Evolutionary conservation across 2,329 filamentous ascomycete species (phyloP).

Genomic region (Berkeleyomyces rouxiae): DNA sequence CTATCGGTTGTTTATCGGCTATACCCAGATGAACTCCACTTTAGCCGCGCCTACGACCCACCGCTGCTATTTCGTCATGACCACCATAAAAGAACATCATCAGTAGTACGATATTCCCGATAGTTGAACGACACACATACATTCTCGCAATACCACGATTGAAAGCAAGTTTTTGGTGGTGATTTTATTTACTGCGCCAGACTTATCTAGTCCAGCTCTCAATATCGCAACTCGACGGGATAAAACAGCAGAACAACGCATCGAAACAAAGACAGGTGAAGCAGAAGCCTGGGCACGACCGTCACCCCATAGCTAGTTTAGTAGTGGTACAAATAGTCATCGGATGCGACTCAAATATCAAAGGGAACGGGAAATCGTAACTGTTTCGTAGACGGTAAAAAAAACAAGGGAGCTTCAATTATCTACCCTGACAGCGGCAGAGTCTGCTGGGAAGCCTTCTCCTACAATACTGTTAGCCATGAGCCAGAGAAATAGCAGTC

Average conservation of each 20-base stretch:
- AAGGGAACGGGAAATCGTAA: not conserved
- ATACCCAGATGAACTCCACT: not conserved
- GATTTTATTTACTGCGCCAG: not conserved
- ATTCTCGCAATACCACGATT: no score
- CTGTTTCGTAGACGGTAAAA: not conserved
- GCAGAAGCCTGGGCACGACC: not conserved
- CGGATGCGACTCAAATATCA: slow-evolving; percentile 1
- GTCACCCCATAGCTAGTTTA: not conserved
- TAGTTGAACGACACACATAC: no score
- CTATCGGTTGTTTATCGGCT: not conserved
- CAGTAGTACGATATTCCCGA: not conserved
- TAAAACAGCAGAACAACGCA: not conserved
- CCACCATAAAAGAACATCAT: not conserved
- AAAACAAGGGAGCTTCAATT: not conserved
- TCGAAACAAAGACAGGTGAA: not conserved
- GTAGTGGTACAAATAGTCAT: slow-evolving; percentile 10
- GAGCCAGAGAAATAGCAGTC: not conserved
- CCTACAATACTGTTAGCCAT: slow-evolving; percentile 6
- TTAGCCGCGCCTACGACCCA: not conserved
- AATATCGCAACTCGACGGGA: not conserved
- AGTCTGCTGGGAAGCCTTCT: slow-evolving; percentile 7
- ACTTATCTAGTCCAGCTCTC: not conserved
- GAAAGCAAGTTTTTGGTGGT: not conserved
- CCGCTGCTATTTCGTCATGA: not conserved
- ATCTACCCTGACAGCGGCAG: slow-evolving; percentile 1